Base-by-base conservation (phyloP, 73 alveolate genomes). In the Durusdinium trenchii region DNA sequence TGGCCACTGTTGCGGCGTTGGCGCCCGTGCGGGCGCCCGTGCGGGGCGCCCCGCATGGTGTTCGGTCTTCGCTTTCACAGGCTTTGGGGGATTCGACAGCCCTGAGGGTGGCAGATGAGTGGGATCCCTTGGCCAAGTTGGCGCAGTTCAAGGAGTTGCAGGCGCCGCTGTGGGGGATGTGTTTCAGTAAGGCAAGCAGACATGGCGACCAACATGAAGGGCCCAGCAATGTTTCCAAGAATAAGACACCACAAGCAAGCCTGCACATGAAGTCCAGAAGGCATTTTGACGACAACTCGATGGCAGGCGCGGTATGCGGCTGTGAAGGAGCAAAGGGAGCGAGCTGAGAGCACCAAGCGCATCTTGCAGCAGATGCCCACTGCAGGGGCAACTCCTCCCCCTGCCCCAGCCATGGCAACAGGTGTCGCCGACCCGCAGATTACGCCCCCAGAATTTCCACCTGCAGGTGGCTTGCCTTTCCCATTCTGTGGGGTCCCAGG, bases 401-500 rank as follows among this genome's bases (percentile, higher is more conserved):
- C 32, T 16, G 32, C 69, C 69, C 69, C 32, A 57, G 69, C 69
- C 12, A 57, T 23, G 32, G 32, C 23, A 12, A 23, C 32, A 57
- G 32, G 23, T 23, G 32, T 12, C 23, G 69, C 69, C 69, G 69
- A 57, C 36, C 23, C 52, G 2, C 57, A 38, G 3, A 7, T 81
- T 10, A 64, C 96, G 61, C 96, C 96, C 6, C 96, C 96, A 32
- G 96, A 90, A 42, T 90, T 90, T 51, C 96, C 96, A 1, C 96
- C 96, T 6, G 75, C 87, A 50, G 84, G 43, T n/a, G 96, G 96
- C 73, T 46, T 90, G 45, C 96, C 96, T 6, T 90, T 90, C 67
- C 96, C 96, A 43, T 90, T 64, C 87, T 90, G 96, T 45, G 96
- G 96, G 46, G 96, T 90, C 20, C 96, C 96, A 67, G 91, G 96